These are phyloP conservation scores for Aspergillus versicolor DNA, from an alignment of 2,329 filamentous ascomycete species.

Conservation along the genomic window DNA sequence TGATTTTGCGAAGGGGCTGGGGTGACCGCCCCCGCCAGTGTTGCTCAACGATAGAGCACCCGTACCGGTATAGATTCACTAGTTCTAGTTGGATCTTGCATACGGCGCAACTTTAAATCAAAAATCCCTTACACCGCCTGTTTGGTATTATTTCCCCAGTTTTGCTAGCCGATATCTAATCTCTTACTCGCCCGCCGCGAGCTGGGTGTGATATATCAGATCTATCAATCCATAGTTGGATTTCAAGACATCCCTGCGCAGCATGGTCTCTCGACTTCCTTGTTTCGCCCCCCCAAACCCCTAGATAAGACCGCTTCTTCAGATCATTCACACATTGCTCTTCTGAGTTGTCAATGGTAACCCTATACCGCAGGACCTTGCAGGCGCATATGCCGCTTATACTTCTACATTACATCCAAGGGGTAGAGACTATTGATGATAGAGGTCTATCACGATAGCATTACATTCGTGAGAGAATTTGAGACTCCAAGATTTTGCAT, in stretches of 20 bases:
- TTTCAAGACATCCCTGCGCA: neutral
- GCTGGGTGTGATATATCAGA: conserved; percentile 10
- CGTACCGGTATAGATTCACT: neutral
- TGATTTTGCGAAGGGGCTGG: neutral
- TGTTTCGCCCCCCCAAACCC: conserved; percentile 21
- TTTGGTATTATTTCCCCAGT: neutral
- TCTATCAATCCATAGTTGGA: neutral
- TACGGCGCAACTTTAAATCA: neutral
- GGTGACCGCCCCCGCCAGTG: neutral
- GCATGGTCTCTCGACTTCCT: neutral
- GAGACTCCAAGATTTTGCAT: too few relatives aligned
- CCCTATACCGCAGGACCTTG: neutral
- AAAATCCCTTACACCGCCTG: conserved; percentile 17
- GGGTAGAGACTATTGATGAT: neutral
- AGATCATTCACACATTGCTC: neutral
- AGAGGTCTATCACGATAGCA: too few relatives aligned
- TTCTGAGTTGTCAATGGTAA: neutral
- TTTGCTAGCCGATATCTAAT: conserved; percentile 7
- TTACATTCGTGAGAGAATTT: too few relatives aligned
- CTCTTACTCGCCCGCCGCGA: neutral
- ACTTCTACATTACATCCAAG: neutral
- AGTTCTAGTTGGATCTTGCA: neutral
- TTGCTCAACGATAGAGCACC: neutral
- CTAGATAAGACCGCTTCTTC: neutral
- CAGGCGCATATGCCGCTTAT: neutral